These are phyloP conservation scores for Pyrus hybrid DNA, from an alignment of 331 rosid genomes.

Conservation along the genomic window DNA sequence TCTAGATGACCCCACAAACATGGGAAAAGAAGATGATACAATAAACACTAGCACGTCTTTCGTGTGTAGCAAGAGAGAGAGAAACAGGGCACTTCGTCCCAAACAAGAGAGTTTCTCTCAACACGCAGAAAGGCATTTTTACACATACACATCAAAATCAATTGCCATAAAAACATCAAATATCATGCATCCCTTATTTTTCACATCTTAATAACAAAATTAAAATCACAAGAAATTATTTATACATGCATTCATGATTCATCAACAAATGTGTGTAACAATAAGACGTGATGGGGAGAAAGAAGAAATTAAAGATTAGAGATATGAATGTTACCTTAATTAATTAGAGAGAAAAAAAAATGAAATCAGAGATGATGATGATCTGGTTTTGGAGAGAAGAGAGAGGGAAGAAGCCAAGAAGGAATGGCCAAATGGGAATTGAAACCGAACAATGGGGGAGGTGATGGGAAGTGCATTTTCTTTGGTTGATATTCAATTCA, in stretches of 20 bases:
- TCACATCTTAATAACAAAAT: too few species aligned
- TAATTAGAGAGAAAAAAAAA: background rate
- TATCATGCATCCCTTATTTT: too few species aligned
- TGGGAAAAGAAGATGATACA: too few species aligned
- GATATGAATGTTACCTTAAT: background rate
- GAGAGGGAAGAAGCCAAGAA: background rate
- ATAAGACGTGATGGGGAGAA: too few species aligned
- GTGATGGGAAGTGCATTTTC: background rate
- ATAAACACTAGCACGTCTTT: background rate
- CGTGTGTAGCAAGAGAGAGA: background rate
- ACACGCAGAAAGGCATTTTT: background rate
- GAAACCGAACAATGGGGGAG: background rate
- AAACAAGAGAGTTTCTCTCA: background rate
- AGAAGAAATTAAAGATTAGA: background rate
- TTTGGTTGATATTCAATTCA: background rate
- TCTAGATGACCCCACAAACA: background rate
- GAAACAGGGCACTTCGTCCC: background rate
- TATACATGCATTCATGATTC: background rate
- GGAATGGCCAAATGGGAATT: background rate
- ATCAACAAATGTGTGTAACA: background rate
- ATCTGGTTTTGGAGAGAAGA: background rate
- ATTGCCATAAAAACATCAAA: background rate
- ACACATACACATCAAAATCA: background rate
- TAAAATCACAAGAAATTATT: background rate
- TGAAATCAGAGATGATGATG: background rate